Conservation (phyloP, 441 rosid genomes). For the Gossypium davidsonii region DNA sequence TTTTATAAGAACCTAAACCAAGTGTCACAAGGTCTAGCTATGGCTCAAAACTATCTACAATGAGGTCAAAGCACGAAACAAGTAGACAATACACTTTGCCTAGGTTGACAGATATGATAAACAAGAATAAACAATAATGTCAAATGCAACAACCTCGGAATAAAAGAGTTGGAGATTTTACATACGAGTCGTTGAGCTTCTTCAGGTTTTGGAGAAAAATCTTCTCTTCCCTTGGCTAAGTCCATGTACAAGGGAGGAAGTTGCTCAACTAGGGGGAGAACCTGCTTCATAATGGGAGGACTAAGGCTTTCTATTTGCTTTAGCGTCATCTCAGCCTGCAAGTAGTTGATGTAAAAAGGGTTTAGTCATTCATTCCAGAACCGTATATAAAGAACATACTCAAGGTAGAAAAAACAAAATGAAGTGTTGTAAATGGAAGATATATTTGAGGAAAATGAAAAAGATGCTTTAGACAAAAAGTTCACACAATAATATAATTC, state of each 20-base stretch:
- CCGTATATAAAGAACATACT: not conserved
- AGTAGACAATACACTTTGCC: not conserved
- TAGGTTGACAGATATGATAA: not conserved
- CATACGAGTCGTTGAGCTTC: conserved; percentile 89
- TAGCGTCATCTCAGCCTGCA: conserved; percentile 91
- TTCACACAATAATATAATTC: not conserved
- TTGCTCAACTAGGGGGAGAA: conserved; percentile 85
- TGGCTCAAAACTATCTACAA: not conserved
- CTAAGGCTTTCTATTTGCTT: conserved; percentile 83
- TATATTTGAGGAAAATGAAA: not conserved
- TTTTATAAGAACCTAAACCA: not conserved
- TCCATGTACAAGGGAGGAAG: conserved; percentile 92
- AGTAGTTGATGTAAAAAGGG: not conserved
- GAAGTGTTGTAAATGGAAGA: not conserved
- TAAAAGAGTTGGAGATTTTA: conserved; percentile 16
- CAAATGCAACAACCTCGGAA: not conserved
- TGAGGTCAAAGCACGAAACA: not conserved
- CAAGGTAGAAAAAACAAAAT: not conserved
- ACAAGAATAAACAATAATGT: not conserved
- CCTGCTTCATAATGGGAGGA: conserved; percentile 91
- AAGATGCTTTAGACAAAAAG: not conserved
- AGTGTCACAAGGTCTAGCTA: not conserved
- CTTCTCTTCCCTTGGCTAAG: conserved; percentile 87
- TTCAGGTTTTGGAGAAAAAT: conserved; percentile 86
- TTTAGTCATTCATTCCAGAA: not conserved